phyloP scores from a whole-genome alignment of 495 filamentous ascomycete genomes.

The Penicillium flavigenum region DNA sequence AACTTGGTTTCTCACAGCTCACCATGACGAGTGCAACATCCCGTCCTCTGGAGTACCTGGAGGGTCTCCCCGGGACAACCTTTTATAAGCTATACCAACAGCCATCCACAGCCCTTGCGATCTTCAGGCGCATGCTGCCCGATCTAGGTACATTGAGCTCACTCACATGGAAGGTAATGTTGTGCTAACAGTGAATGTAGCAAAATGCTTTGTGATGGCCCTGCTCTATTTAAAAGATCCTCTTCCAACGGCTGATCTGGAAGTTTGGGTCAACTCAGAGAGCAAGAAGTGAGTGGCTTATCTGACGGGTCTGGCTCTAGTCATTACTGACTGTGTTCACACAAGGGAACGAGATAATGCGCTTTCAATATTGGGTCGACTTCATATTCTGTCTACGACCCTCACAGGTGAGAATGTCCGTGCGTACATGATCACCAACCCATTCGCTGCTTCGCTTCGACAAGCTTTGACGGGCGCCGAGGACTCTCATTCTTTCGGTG shows the following conservation, averaged over 20 bases:
- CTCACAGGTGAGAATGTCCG: constrained; percentile 57
- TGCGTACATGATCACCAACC: constrained; percentile 67
- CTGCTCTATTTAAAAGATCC: constrained; percentile 83
- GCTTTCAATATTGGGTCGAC: constrained; percentile 70
- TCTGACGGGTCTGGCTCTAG: constrained; percentile 4
- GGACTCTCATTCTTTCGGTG: constrained; percentile 82
- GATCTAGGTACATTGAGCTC: constrained; percentile 65
- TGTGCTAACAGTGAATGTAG: constrained; percentile 48
- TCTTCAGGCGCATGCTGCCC: constrained; percentile 95
- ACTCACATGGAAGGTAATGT: constrained; percentile 6
- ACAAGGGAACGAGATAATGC: constrained; percentile 76
- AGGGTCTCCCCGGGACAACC: constrained; percentile 82
- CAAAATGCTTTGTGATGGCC: constrained; percentile 93
- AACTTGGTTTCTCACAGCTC: constrained; percentile 32
- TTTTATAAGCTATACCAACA: constrained; percentile 91
- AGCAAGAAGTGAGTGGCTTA: constrained; percentile 57
- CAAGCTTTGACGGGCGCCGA: constrained; percentile 85
- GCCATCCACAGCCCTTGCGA: constrained; percentile 90
- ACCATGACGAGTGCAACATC: constrained; percentile 67
- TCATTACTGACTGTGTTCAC: constrained; percentile 6
- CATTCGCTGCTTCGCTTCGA: constrained; percentile 73
- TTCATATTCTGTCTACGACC: constrained; percentile 73
- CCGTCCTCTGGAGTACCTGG: constrained; percentile 79
- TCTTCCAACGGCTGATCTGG: constrained; percentile 70
- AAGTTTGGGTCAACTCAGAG: constrained; percentile 76